Percentiles rank a stretch among this genome's conserved stretches.
phyloP scores from a whole-genome alignment of 495 filamentous ascomycete genomes.

The Aspergillus leporis region DNA sequence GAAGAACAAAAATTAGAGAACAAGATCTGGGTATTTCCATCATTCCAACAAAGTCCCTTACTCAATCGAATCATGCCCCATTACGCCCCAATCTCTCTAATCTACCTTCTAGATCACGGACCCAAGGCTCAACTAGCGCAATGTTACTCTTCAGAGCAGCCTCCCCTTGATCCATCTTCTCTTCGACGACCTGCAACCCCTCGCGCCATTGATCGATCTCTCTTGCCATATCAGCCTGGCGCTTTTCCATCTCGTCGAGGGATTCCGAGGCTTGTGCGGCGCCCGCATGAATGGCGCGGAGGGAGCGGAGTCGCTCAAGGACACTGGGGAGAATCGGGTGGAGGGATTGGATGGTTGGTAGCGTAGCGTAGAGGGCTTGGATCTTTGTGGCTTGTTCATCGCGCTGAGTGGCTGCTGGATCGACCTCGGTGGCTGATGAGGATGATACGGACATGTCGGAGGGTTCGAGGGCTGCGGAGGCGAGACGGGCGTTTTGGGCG shows the following conservation, averaged over 20 bases:
- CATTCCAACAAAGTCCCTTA: neutral
- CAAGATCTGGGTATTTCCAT: constrained; percentile 14
- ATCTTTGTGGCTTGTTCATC: constrained; percentile 80
- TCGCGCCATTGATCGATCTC: constrained; percentile 88
- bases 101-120: constrained; percentile 79
- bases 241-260: constrained; percentile 71
- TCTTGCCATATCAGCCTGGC: constrained; percentile 76
- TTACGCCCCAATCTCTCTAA: constrained; percentile 54
- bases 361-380: constrained; percentile 85
- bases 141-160: constrained; percentile 73
- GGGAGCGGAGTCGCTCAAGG: constrained; percentile 79
- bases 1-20: neutral
- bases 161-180: constrained; percentile 66
- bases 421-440: constrained; percentile 49
- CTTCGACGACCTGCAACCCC: constrained; percentile 76
- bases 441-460: constrained; percentile 49
- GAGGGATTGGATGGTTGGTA: constrained; percentile 86
- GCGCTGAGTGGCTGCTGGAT: constrained; percentile 32
- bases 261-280: constrained; percentile 83
- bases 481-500: constrained; percentile 58
- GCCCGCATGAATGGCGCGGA: constrained; percentile 82
- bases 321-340: constrained; percentile 82
- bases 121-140: constrained; percentile 80
- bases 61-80: constrained; percentile 14
- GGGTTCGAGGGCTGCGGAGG: constrained; percentile 40